Evolutionary conservation across 1,139 yeast genomes (phyloP), one percentile per base, ranked within the genome.

Genomic region (Lodderomyces margitis): DNA sequence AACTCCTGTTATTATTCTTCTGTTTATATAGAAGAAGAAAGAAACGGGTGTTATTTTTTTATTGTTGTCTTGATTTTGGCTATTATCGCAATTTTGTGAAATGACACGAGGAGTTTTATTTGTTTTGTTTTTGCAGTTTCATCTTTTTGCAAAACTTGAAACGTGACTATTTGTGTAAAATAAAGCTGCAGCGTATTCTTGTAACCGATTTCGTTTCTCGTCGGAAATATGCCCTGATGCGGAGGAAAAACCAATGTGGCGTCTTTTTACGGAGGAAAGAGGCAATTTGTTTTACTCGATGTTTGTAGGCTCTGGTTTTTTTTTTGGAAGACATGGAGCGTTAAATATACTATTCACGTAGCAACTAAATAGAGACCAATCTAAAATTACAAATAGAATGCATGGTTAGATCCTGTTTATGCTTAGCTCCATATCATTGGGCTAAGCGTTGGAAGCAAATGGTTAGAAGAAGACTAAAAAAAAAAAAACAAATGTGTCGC

Each of bases 71-170:
- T 25, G n/a, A 4, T 23, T 25, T 4, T 25, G n/a, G 5, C 12
- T 25, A n/a, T 25, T 25, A 24, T 24, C n/a, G 5, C 16, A n/a
- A 4, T 28, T 28, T 28, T 28, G 32, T 28, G 32, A 28, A 15
- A 28, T 28, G 32, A 28, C 32, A 28, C 32, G 32, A 15, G 32
- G n/a, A n/a, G n/a, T n/a, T n/a, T n/a, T n/a, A n/a, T n/a, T n/a
- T n/a, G n/a, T n/a, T n/a, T n/a, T n/a, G n/a, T n/a, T n/a, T n/a
- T n/a, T n/a, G n/a, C n/a, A 28, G 19, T 28, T 28, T 28, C 32
- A 28, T 28, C 32, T 28, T 28, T 28, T 8, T n/a, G n/a, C n/a
- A n/a, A 15, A 6, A 28, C 5, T n/a, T 28, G 32, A 28, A 28
- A 28, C 32, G 32, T 28, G 32, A 15, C 19, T 28, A 28, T 28